Conservation (phyloP, 306 rosid genomes). For the Crotalaria pallida region DNA sequence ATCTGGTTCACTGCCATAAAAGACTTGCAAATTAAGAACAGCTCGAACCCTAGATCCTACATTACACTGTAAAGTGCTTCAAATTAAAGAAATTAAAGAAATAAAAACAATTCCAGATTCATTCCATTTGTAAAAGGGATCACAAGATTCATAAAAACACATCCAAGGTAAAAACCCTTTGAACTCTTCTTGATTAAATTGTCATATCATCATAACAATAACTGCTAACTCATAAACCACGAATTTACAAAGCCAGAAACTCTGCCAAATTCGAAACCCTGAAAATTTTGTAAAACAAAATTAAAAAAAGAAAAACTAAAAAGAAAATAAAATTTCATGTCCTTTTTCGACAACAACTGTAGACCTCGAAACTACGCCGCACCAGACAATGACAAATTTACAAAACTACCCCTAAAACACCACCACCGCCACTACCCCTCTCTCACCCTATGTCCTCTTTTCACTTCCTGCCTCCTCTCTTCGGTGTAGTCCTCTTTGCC, state of each 20-base stretch:
- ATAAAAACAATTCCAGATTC: too few relatives aligned
- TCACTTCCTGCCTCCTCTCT: conserved; percentile 46
- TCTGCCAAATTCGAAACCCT: background rate
- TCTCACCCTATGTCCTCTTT: too few relatives aligned
- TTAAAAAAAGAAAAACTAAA: background rate
- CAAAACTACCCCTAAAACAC: conserved; percentile 54
- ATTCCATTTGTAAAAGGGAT: too few relatives aligned
- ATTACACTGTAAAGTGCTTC: too few relatives aligned
- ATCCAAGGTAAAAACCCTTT: too few relatives aligned
- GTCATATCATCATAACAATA: too few relatives aligned
- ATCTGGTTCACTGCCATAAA: background rate
- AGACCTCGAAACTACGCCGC: conserved; percentile 21
- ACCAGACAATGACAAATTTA: conserved; percentile 41
- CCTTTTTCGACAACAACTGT: conserved; percentile 8
- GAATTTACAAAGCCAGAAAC: conserved; percentile 12
- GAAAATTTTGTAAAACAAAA: background rate
- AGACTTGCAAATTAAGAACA: background rate
- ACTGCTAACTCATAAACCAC: background rate
- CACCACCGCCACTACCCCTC: background rate
- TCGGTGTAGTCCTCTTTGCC: conserved; percentile 41
- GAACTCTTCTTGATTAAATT: too few relatives aligned
- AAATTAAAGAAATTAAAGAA: too few relatives aligned
- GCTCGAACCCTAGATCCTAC: background rate
- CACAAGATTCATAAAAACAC: too few relatives aligned
- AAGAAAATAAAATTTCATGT: background rate